These are phyloP conservation scores for Cordyceps tenuipes DNA, from an alignment of 2,329 filamentous ascomycete genomes.

Conservation along the genomic window DNA sequence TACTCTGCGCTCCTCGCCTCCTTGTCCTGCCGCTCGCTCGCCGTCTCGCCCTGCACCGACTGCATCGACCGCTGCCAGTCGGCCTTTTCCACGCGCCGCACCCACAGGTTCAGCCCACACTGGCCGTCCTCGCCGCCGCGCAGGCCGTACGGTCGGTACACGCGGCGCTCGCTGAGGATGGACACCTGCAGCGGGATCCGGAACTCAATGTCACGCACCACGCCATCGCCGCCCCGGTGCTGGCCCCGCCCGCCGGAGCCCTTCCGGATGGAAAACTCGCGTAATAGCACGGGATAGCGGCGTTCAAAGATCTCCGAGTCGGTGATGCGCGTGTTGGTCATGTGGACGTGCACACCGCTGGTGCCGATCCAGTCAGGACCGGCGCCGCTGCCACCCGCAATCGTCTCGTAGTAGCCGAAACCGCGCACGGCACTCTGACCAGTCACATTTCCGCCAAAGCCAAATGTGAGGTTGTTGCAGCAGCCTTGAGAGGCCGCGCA, in stretches of 20 bases:
- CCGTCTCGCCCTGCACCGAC: constrained; percentile 25
- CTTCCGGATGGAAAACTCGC: constrained; percentile 58
- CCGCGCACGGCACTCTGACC: constrained; percentile 30
- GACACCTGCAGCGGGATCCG: constrained; percentile 67
- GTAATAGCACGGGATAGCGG: constrained; percentile 61
- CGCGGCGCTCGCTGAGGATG: constrained; percentile 69
- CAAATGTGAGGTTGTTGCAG: constrained; percentile 79
- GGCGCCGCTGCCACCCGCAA: constrained; percentile 56
- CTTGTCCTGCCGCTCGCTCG: constrained; percentile 19
- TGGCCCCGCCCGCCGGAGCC: constrained; percentile 58
- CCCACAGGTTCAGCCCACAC: constrained; percentile 82
- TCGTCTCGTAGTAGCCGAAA: constrained; percentile 54
- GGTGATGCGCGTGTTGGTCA: constrained; percentile 77
- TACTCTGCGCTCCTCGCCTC: constrained; percentile 33
- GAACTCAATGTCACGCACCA: constrained; percentile 72
- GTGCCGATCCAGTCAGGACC: constrained; percentile 44
- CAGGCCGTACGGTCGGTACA: constrained; percentile 71
- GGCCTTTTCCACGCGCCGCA: constrained; percentile 58
- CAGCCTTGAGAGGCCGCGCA: constrained; percentile 74
- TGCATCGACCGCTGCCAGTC: constrained; percentile 39
- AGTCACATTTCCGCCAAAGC: constrained; percentile 47
- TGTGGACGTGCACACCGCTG: constrained; percentile 37
- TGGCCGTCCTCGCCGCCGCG: constrained; percentile 72
- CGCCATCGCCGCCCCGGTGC: constrained; percentile 64
- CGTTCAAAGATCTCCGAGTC: constrained; percentile 38